Base-by-base conservation (phyloP, 371 early-diverging fungal genomes). In the Nematocida major region DNA sequence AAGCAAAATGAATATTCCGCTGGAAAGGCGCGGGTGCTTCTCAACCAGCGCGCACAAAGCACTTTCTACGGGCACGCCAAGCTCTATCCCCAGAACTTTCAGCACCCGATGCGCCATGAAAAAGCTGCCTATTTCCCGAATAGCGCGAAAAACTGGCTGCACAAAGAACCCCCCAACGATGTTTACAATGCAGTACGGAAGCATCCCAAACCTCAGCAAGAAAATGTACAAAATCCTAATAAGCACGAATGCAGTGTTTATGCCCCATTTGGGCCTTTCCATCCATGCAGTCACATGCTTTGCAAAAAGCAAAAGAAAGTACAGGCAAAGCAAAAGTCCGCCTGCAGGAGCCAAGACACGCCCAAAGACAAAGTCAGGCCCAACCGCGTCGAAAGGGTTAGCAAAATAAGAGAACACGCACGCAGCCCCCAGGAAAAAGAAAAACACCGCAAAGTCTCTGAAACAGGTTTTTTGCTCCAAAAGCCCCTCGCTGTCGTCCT, bases 161-260 rank as follows among this genome's bases (percentile, higher is more conserved):
- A n/a, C n/a, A n/a, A 45, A 45, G 20, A 20, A 45, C 18, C 1
- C 53, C 11, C n/a, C 53, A n/a, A 53, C 53, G 28, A 13, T 13
- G 53, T 11, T n/a, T n/a, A 53, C 24, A 53, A 53, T n/a, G n/a
- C n/a, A 53, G 24, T 53, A 53, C 11, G 53, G 53, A n/a, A 53
- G 3, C 24, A 24, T 24, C 28, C 15, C 53, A 24, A 22, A 53
- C 28, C 53, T 53, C 28, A 24, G 11, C 11, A 53, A 24, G 13
- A 53, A n/a, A 24, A 53, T 53, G 24, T 22, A 22, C 15, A 53
- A 2, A 13, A 53, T n/a, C 53, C 28, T 53, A 28, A n/a, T 22
- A 53, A 22, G 28, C 53, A 53, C 53, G n/a, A 13, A 13, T 11
- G n/a, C n/a, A 22, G 28, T 53, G 28, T 53, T 53, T 24, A 53